phyloP scores from a whole-genome alignment of 805 yeast genomes.

The Saturnispora sekii region DNA sequence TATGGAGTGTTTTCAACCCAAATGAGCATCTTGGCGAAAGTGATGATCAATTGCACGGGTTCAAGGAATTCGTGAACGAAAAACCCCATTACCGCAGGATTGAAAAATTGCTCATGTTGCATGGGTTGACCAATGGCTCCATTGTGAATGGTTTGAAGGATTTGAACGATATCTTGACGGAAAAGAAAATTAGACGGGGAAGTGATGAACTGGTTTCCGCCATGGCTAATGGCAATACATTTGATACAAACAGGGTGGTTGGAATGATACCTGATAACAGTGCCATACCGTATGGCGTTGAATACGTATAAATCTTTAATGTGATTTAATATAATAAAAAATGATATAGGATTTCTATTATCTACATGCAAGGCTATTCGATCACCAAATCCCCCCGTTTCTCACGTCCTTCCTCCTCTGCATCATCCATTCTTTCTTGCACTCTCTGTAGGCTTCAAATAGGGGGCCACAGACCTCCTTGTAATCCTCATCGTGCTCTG shows the following conservation, averaged over 20 bases:
- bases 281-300: constrained; percentile 1
- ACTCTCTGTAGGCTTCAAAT: constrained; percentile 88
- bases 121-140: constrained; percentile 21
- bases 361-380: background rate
- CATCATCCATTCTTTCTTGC: constrained; percentile 66
- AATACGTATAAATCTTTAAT: background rate
- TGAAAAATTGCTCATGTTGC: constrained; percentile 20
- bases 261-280: background rate
- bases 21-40: background rate
- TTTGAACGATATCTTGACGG: background rate
- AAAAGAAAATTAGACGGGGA: background rate
- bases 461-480: constrained; percentile 62
- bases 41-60: background rate
- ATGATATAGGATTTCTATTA: background rate
- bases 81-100: constrained; percentile 11
- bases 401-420: constrained; percentile 22
- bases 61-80: background rate
- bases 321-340: background rate
- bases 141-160: constrained; percentile 9
- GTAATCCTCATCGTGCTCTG: constrained; percentile 63
- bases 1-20: constrained; percentile 16
- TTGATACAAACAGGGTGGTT: background rate
- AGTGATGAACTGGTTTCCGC: background rate
- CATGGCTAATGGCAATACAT: background rate
- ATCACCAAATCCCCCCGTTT: constrained; percentile 26